phyloP scores from a whole-genome alignment of 2,329 filamentous ascomycete genomes.

The Fusarium transvaalense region DNA sequence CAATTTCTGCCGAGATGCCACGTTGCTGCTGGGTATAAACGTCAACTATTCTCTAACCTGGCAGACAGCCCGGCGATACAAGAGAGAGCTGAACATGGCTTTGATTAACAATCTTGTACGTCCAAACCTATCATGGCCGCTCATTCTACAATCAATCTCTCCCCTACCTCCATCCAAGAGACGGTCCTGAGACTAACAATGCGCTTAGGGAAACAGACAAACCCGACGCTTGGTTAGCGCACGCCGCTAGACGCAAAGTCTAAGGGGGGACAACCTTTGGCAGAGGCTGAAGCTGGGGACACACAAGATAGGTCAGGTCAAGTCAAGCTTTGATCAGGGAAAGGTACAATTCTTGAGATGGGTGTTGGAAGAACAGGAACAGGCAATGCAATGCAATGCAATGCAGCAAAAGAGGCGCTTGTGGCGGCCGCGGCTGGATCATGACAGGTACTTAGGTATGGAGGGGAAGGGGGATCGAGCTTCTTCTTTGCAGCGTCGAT shows the following conservation, averaged over 20 bases:
- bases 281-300: constrained; percentile 8
- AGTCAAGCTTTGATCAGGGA: constrained; percentile 9
- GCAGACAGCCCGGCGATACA: not conserved
- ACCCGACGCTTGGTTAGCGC: constrained; percentile 29
- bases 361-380: constrained; percentile 21
- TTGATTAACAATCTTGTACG: constrained; percentile 18
- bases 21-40: not conserved
- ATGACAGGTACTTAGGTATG: constrained; percentile 3
- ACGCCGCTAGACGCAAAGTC: constrained; percentile 25
- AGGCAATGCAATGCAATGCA: constrained; percentile 17
- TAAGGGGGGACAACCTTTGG: constrained; percentile 28
- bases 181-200: constrained; percentile 34
- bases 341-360: constrained; percentile 1
- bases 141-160: constrained; percentile 31
- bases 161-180: constrained; percentile 24
- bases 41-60: not conserved
- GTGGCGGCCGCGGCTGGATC: constrained; percentile 41
- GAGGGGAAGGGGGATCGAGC: constrained; percentile 20
- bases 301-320: not conserved
- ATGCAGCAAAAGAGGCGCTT: constrained; percentile 36
- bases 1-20: not conserved
- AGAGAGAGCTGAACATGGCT: not conserved
- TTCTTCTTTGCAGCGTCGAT: constrained; percentile 38
- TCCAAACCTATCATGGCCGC: constrained; percentile 20
- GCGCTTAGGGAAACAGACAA: constrained; percentile 22